Conservation (phyloP, 192 early-diverging fungal species). For the Coemansia pectinata region DNA sequence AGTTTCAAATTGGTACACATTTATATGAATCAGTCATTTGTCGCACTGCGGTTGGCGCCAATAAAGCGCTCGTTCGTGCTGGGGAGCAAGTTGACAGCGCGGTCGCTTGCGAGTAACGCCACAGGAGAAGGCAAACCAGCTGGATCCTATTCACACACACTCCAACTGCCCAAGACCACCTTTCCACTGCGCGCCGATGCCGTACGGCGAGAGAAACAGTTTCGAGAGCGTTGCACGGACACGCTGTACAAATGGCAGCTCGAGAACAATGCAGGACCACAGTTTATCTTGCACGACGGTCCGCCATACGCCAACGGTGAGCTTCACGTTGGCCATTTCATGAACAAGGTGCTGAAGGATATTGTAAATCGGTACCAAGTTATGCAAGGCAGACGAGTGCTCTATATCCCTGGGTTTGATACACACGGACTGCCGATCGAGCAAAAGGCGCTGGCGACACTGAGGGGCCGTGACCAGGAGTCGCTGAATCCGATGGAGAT, state of each 20-base stretch:
- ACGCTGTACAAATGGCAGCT: constrained; percentile 76
- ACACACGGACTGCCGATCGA: constrained; percentile 83
- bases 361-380: constrained; percentile 74
- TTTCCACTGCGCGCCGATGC: constrained; percentile 71
- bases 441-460: constrained; percentile 67
- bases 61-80: background rate
- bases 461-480: constrained; percentile 52
- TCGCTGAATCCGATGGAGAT: constrained; percentile 43
- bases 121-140: constrained; percentile 11
- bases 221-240: constrained; percentile 63
- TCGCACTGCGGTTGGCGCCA: constrained; percentile 8
- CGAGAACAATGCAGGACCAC: constrained; percentile 62
- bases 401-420: constrained; percentile 79
- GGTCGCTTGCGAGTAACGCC: background rate
- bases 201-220: constrained; percentile 59
- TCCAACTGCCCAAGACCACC: constrained; percentile 69
- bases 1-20: background rate
- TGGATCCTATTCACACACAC: constrained; percentile 54
- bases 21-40: constrained; percentile 41
- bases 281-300: constrained; percentile 80
- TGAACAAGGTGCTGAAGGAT: constrained; percentile 84
- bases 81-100: background rate
- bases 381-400: constrained; percentile 68
- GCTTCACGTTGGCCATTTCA: constrained; percentile 72
- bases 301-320: constrained; percentile 82